Conservation (phyloP, 73 alveolate species). For the Paramecium biaurelia region DNA sequence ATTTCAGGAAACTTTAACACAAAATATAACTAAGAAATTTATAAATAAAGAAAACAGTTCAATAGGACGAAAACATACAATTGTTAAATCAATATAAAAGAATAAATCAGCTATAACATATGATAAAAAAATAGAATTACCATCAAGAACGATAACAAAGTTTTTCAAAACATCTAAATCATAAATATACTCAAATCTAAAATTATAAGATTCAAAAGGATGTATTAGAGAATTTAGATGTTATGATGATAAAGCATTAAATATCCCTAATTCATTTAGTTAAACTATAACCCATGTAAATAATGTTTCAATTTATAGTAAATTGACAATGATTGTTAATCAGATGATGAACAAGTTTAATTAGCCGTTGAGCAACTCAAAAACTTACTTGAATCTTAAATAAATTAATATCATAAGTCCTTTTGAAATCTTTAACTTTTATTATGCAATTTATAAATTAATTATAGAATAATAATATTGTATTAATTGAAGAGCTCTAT, state of each 20-base stretch:
- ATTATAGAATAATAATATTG: not conserved
- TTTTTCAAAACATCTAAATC: not conserved
- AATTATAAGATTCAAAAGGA: not conserved
- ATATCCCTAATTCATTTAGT: not conserved
- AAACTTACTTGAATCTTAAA: not conserved
- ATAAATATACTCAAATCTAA: not conserved
- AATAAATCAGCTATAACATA: not conserved
- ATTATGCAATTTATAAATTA: too few relatives aligned
- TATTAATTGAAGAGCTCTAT: not conserved
- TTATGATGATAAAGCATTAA: not conserved
- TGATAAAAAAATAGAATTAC: not conserved
- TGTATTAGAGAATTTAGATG: not conserved
- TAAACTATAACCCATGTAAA: not conserved
- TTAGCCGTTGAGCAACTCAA: not conserved
- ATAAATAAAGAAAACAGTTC: not conserved
- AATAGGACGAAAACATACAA: not conserved
- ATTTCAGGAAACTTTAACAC: not conserved
- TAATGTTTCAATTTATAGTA: not conserved
- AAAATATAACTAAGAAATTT: not conserved
- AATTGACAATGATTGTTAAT: not conserved
- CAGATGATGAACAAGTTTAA: constrained; percentile 22
- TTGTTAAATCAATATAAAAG: not conserved
- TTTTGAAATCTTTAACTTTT: not conserved
- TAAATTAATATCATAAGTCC: not conserved
- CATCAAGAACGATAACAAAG: not conserved